These are phyloP conservation scores for Thielaviopsis ethacetica DNA, from an alignment of 2,329 filamentous ascomycete species.

Conservation along the genomic window DNA sequence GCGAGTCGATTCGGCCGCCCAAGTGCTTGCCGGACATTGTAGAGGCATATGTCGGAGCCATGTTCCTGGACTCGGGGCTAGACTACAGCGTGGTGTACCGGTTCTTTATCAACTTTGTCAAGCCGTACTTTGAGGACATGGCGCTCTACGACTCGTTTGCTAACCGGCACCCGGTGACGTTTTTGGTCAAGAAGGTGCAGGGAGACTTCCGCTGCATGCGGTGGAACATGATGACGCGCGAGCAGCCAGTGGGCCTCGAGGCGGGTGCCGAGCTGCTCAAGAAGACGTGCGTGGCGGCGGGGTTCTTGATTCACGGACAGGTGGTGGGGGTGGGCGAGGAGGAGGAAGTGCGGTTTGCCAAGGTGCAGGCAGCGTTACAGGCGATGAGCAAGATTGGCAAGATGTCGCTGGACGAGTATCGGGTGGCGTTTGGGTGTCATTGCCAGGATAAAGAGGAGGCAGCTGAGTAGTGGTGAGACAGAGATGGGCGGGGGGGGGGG, in stretches of 20 bases:
- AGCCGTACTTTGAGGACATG: slow-evolving; percentile 74
- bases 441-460: slow-evolving; percentile 28
- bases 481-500: neutral
- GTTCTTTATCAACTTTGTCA: slow-evolving; percentile 65
- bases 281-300: slow-evolving; percentile 45
- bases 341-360: slow-evolving; percentile 56
- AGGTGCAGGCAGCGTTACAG: slow-evolving; percentile 45
- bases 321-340: slow-evolving; percentile 46
- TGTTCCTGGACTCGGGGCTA: slow-evolving; percentile 81
- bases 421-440: slow-evolving; percentile 42
- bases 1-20: slow-evolving; percentile 43
- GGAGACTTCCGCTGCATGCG: slow-evolving; percentile 47
- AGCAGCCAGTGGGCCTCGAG: slow-evolving; percentile 26
- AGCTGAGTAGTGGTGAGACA: neutral
- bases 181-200: slow-evolving; percentile 47
- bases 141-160: slow-evolving; percentile 73
- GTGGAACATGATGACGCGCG: slow-evolving; percentile 38
- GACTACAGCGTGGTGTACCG: slow-evolving; percentile 53
- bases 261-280: slow-evolving; percentile 23
- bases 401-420: slow-evolving; percentile 39
- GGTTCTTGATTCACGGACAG: slow-evolving; percentile 57
- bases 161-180: slow-evolving; percentile 69
- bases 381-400: slow-evolving; percentile 33
- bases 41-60: slow-evolving; percentile 74
- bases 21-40: slow-evolving; percentile 73